Conservation (phyloP, 2,329 filamentous ascomycete species). For the Aureobasidium mangrovei region DNA sequence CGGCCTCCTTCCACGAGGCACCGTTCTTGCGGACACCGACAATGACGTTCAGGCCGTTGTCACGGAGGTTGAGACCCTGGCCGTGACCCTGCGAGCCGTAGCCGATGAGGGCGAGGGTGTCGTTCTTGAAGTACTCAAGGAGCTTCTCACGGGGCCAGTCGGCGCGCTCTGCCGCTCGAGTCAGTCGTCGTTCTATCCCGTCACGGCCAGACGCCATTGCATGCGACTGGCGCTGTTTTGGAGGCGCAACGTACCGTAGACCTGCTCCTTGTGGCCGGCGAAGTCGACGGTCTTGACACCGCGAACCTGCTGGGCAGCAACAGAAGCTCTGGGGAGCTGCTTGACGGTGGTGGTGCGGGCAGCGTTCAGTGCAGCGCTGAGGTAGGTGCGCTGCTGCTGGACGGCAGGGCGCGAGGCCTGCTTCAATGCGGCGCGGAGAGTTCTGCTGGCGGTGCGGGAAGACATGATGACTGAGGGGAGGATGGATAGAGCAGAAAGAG, state of each 20-base stretch:
- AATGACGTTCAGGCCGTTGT: conserved; percentile 99
- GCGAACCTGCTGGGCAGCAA: conserved; percentile 57
- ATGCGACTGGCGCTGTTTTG: background rate
- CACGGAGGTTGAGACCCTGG: conserved; percentile 97
- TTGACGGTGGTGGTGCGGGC: conserved; percentile 31
- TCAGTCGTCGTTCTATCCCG: conserved; percentile 23
- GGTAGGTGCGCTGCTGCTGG: conserved; percentile 49
- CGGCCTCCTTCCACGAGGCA: conserved; percentile 94
- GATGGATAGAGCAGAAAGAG: conserved; percentile 8
- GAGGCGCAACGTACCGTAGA: conserved; percentile 60
- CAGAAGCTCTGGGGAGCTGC: conserved; percentile 38
- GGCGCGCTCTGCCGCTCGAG: conserved; percentile 62
- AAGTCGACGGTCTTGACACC: conserved; percentile 99
- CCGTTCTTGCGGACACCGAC: conserved; percentile 97
- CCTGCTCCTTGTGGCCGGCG: conserved; percentile 86
- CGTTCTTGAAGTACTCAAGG: conserved; percentile 98
- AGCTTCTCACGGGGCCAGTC: conserved; percentile 99
- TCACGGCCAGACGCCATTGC: background rate
- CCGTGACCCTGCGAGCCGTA: conserved; percentile 98
- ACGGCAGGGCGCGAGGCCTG: conserved; percentile 43
- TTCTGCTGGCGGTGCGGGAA: conserved; percentile 61
- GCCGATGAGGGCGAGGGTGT: conserved; percentile 97
- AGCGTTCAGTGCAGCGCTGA: conserved; percentile 47
- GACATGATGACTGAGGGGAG: conserved; percentile 50
- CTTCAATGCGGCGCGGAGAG: conserved; percentile 49